phyloP scores from a whole-genome alignment of 495 filamentous ascomycete species.

The Penicillium fimorum region DNA sequence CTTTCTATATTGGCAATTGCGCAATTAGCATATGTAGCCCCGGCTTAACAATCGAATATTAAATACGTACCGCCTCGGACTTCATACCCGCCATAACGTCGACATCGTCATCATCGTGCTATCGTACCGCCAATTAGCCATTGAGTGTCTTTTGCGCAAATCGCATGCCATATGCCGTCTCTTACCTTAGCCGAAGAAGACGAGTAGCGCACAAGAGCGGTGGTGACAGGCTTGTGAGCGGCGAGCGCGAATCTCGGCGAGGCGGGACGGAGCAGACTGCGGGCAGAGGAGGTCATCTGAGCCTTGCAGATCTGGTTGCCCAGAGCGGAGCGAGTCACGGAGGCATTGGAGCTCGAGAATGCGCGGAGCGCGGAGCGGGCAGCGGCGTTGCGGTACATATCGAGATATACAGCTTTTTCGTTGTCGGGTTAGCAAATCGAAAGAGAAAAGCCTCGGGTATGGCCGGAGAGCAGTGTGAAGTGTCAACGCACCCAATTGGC shows the following conservation, averaged over 20 bases:
- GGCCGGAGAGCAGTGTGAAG: conserved; percentile 14
- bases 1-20: conserved; percentile 51
- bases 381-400: conserved; percentile 48
- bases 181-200: conserved; percentile 41
- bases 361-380: conserved; percentile 50
- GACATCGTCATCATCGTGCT: conserved; percentile 40
- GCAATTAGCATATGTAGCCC: conserved; percentile 11
- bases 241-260: conserved; percentile 43
- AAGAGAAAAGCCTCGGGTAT: conserved; percentile 39
- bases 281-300: conserved; percentile 46
- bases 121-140: conserved; percentile 34
- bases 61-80: conserved; percentile 66
- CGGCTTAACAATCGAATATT: conserved; percentile 1
- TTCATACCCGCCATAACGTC: conserved; percentile 70
- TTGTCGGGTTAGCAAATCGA: conserved; percentile 34
- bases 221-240: conserved; percentile 51
- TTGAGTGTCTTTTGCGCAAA: conserved; percentile 7
- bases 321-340: conserved; percentile 41
- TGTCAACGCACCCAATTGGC: conserved; percentile 42
- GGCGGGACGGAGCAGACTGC: conserved; percentile 36
- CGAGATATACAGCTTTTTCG: conserved; percentile 38
- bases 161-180: not conserved
- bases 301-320: conserved; percentile 47
- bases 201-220: conserved; percentile 50
- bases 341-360: conserved; percentile 49